Conservation (phyloP, 192 early-diverging fungal species). For the Podila horticola region DNA sequence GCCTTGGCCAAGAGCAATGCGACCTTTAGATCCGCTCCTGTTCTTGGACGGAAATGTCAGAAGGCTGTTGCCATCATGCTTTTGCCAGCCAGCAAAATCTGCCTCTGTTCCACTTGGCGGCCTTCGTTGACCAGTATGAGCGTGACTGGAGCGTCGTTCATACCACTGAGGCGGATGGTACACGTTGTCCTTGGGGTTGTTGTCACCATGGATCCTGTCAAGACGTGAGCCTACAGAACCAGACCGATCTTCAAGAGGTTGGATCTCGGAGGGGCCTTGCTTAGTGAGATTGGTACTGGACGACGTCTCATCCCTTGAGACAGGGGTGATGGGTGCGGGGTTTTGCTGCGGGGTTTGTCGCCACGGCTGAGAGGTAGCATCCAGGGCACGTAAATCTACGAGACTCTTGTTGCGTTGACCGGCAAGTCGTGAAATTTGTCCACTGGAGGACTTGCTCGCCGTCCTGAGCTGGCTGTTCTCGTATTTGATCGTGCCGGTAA, state of each 20-base stretch:
- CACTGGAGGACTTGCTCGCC: not conserved
- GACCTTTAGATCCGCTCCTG: constrained; percentile 20
- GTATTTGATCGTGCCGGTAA: constrained; percentile 10
- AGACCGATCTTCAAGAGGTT: constrained; percentile 1
- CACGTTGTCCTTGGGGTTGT: constrained; percentile 21
- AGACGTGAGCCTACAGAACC: not conserved
- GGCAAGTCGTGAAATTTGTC: constrained; percentile 8
- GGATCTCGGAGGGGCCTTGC: not conserved
- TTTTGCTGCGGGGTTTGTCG: constrained; percentile 12
- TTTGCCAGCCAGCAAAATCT: constrained; percentile 21
- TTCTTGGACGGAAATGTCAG: constrained; percentile 5
- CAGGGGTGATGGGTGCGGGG: not conserved
- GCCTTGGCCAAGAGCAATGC: not conserved
- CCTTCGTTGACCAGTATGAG: constrained; percentile 1
- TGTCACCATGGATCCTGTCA: constrained; percentile 1
- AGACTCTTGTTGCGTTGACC: constrained; percentile 49
- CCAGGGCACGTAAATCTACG: constrained; percentile 25
- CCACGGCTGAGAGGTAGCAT: constrained; percentile 34
- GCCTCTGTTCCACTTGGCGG: constrained; percentile 24
- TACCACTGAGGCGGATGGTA: constrained; percentile 50
- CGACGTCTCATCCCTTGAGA: not conserved
- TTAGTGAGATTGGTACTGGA: not conserved
- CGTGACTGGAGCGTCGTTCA: constrained; percentile 9
- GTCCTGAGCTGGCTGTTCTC: constrained; percentile 42
- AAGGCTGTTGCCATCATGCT: constrained; percentile 4